phyloP scores from a whole-genome alignment of 73 alveolate genomes.

The Paramecium tetraurelia region DNA sequence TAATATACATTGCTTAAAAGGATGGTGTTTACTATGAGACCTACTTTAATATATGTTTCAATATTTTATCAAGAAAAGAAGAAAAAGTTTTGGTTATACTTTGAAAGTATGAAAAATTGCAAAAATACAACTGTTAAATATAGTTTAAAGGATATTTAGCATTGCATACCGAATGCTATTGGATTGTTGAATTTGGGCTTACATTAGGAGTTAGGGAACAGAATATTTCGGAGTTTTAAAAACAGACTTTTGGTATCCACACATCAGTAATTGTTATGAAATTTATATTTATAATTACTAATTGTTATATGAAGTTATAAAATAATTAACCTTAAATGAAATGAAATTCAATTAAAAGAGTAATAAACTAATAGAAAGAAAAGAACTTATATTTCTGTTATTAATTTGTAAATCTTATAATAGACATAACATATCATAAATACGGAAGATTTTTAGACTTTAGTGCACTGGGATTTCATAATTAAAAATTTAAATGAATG shows the following conservation, averaged over 20 bases:
- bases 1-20: not conserved
- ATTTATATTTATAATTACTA: not conserved
- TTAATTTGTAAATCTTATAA: too few relatives aligned
- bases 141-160: not conserved
- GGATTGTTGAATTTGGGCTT: not conserved
- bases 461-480: too few relatives aligned
- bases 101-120: not conserved
- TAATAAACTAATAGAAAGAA: too few relatives aligned
- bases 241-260: not conserved
- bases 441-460: not conserved
- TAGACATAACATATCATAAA: too few relatives aligned
- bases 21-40: not conserved
- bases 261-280: not conserved
- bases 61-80: conserved; percentile 15
- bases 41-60: not conserved
- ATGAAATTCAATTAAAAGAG: not conserved
- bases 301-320: not conserved
- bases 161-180: not conserved
- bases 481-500: too few relatives aligned
- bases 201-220: conserved; percentile 16
- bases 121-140: not conserved
- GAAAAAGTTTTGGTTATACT: not conserved
- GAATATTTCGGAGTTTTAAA: conserved; percentile 35
- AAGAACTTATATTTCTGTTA: not conserved
- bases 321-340: not conserved